Conservation (phyloP, 2,329 filamentous ascomycete genomes). For the Corinectria fuckeliana region DNA sequence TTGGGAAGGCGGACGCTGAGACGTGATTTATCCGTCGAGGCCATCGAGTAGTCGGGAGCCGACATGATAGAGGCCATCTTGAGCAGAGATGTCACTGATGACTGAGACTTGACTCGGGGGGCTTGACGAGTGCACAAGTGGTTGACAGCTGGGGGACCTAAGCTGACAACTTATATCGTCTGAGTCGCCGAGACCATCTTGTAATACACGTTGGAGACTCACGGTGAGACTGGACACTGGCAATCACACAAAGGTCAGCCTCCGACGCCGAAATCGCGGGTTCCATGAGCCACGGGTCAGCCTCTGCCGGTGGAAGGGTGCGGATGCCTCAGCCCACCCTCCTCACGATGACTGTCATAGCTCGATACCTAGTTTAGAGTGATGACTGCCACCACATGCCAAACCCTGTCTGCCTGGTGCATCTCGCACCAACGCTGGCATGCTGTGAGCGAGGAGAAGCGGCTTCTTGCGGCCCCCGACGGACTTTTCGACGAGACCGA, state of each 20-base stretch:
- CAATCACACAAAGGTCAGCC: not conserved
- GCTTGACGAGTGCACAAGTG: conserved; percentile 3
- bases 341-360: not conserved
- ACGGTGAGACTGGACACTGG: not conserved
- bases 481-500: conserved; percentile 14
- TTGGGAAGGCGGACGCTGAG: conserved; percentile 37
- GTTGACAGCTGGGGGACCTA: not conserved
- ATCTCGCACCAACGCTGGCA: not conserved
- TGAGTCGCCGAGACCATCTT: not conserved
- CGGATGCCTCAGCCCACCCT: conserved; percentile 3
- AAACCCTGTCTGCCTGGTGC: not conserved
- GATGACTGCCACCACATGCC: conserved; percentile 6
- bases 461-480: conserved; percentile 9
- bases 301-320: conserved; percentile 23
- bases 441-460: conserved; percentile 9
- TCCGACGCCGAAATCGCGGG: conserved; percentile 8
- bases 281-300: conserved; percentile 14
- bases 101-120: conserved; percentile 9
- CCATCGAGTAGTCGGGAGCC: conserved; percentile 39
- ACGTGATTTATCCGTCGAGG: conserved; percentile 29
- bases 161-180: conserved; percentile 10
- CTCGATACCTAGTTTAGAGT: conserved; percentile 10
- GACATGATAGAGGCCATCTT: conserved; percentile 38
- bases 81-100: not conserved
- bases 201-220: not conserved